Evolutionary conservation across 306 rosid species (phyloP).

Genomic region (Castanea crenata): DNA sequence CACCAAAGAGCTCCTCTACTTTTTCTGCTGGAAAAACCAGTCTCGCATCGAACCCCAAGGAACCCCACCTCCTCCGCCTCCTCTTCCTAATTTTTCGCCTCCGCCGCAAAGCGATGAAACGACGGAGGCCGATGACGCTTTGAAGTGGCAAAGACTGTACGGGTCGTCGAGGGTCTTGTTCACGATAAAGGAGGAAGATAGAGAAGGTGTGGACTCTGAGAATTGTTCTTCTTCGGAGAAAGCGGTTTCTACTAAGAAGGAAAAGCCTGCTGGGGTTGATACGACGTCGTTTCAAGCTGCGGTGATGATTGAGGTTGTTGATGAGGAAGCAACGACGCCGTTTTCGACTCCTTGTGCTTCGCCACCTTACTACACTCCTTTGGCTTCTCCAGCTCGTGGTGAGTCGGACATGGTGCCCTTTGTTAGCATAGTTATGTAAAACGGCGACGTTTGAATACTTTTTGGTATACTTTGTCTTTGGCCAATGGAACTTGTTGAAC

Average conservation of each 20-base stretch:
- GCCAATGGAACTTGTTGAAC: background rate
- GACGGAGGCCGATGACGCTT: slow-evolving; percentile 25
- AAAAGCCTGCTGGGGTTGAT: background rate
- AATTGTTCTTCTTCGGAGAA: slow-evolving; percentile 9
- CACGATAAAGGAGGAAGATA: slow-evolving; percentile 44
- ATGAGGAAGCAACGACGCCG: slow-evolving; percentile 29
- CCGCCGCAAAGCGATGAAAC: background rate
- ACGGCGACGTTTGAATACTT: background rate
- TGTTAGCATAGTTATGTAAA: background rate
- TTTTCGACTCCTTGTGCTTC: slow-evolving; percentile 47
- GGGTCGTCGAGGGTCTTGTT: slow-evolving; percentile 38
- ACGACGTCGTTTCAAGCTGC: background rate
- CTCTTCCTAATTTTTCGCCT: background rate
- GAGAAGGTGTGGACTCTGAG: slow-evolving; percentile 32
- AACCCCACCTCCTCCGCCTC: background rate
- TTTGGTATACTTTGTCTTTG: background rate
- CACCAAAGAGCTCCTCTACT: slow-evolving; percentile 23
- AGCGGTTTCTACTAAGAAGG: background rate
- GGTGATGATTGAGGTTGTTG: background rate
- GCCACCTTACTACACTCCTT: slow-evolving; percentile 46
- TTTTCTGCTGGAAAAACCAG: slow-evolving; percentile 30
- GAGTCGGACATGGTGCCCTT: background rate
- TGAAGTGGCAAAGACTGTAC: slow-evolving; percentile 35
- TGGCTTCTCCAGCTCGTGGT: slow-evolving; percentile 40
- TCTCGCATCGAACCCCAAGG: slow-evolving; percentile 35